Evolutionary conservation across 495 filamentous ascomycete species (phyloP).

Genomic region (Penicillium lividum): DNA sequence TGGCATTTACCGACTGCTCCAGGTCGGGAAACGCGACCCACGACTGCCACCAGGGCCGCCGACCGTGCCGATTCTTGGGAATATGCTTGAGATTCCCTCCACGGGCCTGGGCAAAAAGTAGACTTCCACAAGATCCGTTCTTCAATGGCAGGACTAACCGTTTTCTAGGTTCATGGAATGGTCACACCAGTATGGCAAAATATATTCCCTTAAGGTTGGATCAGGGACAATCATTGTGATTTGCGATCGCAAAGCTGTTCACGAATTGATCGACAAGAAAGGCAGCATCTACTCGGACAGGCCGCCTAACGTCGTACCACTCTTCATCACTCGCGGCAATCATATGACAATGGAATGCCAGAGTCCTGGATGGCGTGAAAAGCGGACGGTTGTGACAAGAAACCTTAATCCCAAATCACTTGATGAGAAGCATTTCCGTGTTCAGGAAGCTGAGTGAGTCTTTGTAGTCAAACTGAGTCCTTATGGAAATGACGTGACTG

Average conservation of each 20-base stretch:
- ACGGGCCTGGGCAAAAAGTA: no score
- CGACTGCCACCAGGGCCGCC: no score
- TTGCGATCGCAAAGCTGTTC: conserved; percentile 34
- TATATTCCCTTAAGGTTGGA: conserved; percentile 11
- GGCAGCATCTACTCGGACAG: conserved; percentile 45
- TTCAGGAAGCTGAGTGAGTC: no score
- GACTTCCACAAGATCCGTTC: no score
- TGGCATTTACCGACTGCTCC: no score
- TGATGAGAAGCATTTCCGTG: conserved; percentile 32
- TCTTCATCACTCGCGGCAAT: conserved; percentile 45
- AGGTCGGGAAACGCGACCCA: no score
- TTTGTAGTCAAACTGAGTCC: no score
- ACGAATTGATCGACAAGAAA: conserved; percentile 47
- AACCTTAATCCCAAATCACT: conserved; percentile 39
- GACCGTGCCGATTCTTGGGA: no score
- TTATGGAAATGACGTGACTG: no score
- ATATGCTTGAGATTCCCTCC: no score
- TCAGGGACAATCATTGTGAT: conserved; percentile 29
- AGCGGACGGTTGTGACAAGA: conserved; percentile 46
- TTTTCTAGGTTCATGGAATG: conserved; percentile 8
- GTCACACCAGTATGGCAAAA: conserved; percentile 7
- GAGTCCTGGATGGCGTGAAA: conserved; percentile 30
- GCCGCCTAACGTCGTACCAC: conserved; percentile 45
- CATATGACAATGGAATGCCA: conserved; percentile 39
- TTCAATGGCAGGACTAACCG: no score